A percentile compares a stretch with the other conserved stretches of the same genome.
Evolutionary conservation across 495 filamentous ascomycete genomes (phyloP).

Genomic region (Amphirosellinia nigrospora): DNA sequence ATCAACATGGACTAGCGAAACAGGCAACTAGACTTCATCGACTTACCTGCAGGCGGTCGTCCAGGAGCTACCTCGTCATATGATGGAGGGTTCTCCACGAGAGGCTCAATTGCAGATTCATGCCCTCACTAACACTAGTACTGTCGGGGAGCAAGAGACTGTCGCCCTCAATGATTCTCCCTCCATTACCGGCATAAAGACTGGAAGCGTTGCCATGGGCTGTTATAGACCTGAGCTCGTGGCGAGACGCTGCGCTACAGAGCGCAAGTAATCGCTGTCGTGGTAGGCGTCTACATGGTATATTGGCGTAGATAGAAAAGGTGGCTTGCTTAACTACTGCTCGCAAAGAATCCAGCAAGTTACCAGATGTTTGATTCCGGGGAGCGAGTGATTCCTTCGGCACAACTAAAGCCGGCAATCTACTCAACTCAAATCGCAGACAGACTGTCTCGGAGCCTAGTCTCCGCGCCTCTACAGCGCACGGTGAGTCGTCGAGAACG

Average conservation of each 20-base stretch:
- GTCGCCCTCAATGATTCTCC: conserved; percentile 18
- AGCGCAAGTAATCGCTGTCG: conserved; percentile 17
- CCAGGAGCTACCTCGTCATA: conserved; percentile 18
- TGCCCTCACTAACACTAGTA: not conserved
- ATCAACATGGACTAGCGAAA: not conserved
- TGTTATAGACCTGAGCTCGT: conserved; percentile 13
- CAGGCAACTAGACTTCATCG: not conserved
- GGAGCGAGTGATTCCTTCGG: conserved; percentile 20
- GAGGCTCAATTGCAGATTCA: conserved; percentile 16
- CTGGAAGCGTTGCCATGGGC: conserved; percentile 17
- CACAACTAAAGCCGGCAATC: conserved; percentile 11
- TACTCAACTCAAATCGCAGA: conserved; percentile 12
- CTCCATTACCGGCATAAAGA: conserved; percentile 21
- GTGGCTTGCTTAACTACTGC: conserved; percentile 13
- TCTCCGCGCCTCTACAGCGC: conserved; percentile 24
- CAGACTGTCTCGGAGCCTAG: conserved; percentile 15
- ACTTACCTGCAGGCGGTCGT: conserved; percentile 17
- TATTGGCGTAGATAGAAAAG: conserved; percentile 21
- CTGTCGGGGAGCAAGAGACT: not conserved
- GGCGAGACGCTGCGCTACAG: conserved; percentile 8
- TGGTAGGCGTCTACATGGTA: conserved; percentile 19
- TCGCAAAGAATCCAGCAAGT: conserved; percentile 18
- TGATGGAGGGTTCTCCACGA: conserved; percentile 17
- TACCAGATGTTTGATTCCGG: conserved; percentile 22
- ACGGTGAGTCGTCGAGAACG: conserved; percentile 48